Percentiles rank a stretch among this genome's conserved stretches.
These are phyloP conservation scores for Vinca minor DNA, from an alignment of 257 asterid species.

Conservation along the genomic window DNA sequence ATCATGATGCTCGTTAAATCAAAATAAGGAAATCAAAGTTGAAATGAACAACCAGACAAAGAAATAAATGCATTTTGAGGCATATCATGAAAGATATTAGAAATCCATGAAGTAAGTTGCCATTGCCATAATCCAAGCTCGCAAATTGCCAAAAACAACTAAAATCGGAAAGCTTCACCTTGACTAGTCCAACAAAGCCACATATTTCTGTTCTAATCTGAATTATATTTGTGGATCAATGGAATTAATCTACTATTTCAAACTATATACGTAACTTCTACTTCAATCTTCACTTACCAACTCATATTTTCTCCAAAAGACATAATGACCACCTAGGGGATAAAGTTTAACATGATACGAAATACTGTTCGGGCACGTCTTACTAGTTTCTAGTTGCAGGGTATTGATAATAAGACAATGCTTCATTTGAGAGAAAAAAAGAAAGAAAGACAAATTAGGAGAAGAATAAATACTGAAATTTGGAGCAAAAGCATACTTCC, in stretches of 20 bases:
- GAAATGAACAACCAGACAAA: not conserved
- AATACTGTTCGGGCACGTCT: not conserved
- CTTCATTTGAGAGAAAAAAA: not conserved
- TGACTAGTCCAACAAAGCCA: not conserved
- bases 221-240: not conserved
- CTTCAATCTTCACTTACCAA: not conserved
- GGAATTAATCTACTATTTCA: not conserved
- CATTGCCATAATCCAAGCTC: not conserved
- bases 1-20: constrained; percentile 7
- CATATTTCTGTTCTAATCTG: not conserved
- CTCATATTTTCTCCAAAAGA: not conserved
- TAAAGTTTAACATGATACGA: not conserved
- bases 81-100: not conserved
- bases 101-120: not conserved
- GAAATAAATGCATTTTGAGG: not conserved
- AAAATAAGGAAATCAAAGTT: constrained; percentile 12
- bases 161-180: not conserved
- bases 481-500: constrained; percentile 54
- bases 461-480: constrained; percentile 12
- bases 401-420: not conserved
- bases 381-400: not conserved
- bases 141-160: not conserved
- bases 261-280: not conserved
- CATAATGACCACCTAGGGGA: not conserved
- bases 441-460: not conserved